phyloP scores from a whole-genome alignment of 106 monocot genomes.

The Gastrodia elata region DNA sequence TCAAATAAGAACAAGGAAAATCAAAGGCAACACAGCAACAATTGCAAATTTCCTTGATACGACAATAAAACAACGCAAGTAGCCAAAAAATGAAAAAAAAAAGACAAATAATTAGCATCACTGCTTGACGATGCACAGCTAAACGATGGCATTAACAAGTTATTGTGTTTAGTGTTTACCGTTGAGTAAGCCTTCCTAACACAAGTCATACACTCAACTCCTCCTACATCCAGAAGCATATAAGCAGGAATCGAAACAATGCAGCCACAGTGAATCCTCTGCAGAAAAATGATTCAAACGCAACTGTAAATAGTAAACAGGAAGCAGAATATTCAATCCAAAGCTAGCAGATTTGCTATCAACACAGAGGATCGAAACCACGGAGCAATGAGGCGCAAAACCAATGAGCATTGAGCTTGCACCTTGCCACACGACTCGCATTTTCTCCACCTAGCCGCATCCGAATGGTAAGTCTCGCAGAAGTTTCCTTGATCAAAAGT shows the following conservation, averaged over 20 bases:
- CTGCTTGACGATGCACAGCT: background rate
- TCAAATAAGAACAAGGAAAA: background rate
- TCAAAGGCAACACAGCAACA: background rate
- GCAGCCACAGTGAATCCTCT: conserved; percentile 62
- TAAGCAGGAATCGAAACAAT: conserved; percentile 36
- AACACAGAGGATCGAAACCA: background rate
- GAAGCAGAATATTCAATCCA: background rate
- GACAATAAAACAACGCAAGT: background rate
- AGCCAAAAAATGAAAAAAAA: background rate
- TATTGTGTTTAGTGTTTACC: conserved; percentile 14
- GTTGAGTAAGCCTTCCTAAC: conserved; percentile 28
- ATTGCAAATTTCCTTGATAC: background rate
- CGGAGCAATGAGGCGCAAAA: background rate
- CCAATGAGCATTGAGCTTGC: background rate
- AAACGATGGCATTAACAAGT: background rate
- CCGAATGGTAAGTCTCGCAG: conserved; percentile 48
- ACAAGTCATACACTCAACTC: conserved; percentile 47
- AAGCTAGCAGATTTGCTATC: background rate
- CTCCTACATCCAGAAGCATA: conserved; percentile 45
- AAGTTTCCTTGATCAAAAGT: conserved; percentile 43
- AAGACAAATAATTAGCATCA: background rate
- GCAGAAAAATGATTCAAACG: background rate
- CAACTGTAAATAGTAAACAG: background rate
- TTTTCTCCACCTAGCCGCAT: conserved; percentile 53
- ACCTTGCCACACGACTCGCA: conserved; percentile 64